Base-by-base conservation (phyloP, 805 yeast species). In the Yamadazyma phyllophila region DNA sequence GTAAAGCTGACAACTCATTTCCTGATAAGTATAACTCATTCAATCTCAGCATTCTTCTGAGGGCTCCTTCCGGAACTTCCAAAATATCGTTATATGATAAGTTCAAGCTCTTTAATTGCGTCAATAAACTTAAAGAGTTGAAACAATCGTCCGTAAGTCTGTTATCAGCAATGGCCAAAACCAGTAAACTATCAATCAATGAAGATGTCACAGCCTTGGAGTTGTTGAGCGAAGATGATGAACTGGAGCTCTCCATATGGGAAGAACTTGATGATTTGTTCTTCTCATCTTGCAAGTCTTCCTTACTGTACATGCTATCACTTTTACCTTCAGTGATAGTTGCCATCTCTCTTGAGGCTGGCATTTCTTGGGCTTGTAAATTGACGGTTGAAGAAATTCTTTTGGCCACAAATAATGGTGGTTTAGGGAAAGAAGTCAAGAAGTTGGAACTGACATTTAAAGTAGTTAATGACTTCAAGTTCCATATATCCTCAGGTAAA, bases 51-150 rank as follows among this genome's bases (percentile, higher is more conserved):
- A 88, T 67, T 36, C 83, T 74, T 26, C 79, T 65, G 10, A 88
- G 60, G 2, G 82, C 80, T n/a, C 96, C 88, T 14, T 71, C 64
- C 0, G 97, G 95, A 24, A 92, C 79, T 54, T 92, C 98, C 30
- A 84, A 67, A 27, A 94, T 64, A 51, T 83, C 91, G 58, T 94
- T 94, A 63, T 92, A 92, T 0, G 96, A 81, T 45, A 94, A 62
- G 55, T 92, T 90, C 54, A 94, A 69, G 1, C 76, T 61, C 47
- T 76, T 78, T 51, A 94, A 65, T 41, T 82, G 78, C 1, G 68
- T 60, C 50, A 88, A 76, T 39, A 75, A 66, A 5, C 87, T 77
- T 27, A 94, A 68, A 3, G 80, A 73, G 44, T 84, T 85, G 65
- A 91, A 83, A 48, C 83, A 80, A 5, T 84, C 85, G 58, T 92